Evolutionary conservation across 1,139 yeast genomes (phyloP).

Genomic region (Yamadazyma trypodendri): DNA sequence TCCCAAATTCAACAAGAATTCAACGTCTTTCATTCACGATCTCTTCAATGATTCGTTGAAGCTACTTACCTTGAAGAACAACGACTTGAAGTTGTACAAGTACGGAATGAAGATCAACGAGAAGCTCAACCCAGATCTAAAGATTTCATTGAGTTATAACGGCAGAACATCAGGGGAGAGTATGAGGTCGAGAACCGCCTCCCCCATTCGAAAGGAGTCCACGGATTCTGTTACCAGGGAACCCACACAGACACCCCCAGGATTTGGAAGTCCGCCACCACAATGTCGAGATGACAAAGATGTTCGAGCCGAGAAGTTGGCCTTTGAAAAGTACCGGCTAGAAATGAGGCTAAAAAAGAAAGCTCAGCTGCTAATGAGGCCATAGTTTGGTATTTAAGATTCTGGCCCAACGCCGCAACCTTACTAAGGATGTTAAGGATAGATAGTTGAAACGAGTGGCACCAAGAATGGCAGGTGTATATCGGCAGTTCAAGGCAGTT

Average conservation of each 20-base stretch:
- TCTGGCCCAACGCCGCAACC: no score
- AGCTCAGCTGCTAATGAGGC: constrained; percentile 26
- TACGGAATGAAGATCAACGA: constrained; percentile 36
- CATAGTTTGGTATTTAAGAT: not conserved
- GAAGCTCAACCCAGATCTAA: constrained; percentile 36
- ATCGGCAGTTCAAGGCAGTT: no score
- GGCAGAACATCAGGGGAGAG: constrained; percentile 15
- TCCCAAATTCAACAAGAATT: constrained; percentile 15
- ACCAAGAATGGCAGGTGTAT: no score
- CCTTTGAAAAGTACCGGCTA: constrained; percentile 41
- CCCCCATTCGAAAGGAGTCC: not conserved
- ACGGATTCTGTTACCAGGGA: constrained; percentile 2
- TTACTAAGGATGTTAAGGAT: no score
- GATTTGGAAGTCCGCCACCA: constrained; percentile 11
- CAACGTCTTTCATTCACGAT: constrained; percentile 21
- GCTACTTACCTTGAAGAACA: constrained; percentile 26
- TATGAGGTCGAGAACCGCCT: constrained; percentile 1
- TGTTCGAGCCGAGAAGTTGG: constrained; percentile 31
- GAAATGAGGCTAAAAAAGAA: constrained; percentile 47
- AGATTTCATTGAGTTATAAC: constrained; percentile 31
- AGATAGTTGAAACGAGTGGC: no score
- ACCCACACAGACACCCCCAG: not conserved
- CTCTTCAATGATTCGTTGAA: constrained; percentile 32
- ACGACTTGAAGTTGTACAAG: constrained; percentile 44
- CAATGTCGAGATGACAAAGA: constrained; percentile 4